A percentile compares a stretch with the other conserved stretches of the same genome.
These are phyloP conservation scores for Didymella glomerata DNA, from an alignment of 2,329 filamentous ascomycete genomes.

Conservation along the genomic window DNA sequence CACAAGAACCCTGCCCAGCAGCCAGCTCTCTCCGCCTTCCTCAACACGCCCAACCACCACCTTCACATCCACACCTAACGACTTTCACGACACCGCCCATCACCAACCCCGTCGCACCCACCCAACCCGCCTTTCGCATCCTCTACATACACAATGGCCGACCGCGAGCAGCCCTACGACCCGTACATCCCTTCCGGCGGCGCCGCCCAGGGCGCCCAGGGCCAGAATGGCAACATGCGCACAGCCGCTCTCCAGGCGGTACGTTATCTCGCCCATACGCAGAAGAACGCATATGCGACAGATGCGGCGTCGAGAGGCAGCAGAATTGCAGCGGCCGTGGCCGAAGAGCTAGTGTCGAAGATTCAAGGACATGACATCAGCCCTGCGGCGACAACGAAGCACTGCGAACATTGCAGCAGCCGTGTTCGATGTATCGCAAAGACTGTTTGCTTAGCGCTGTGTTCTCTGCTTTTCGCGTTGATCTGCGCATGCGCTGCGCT, in stretches of 20 bases:
- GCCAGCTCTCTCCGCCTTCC: slow-evolving; percentile 28
- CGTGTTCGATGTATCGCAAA: neutral
- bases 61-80: slow-evolving; percentile 34
- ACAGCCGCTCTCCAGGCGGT: slow-evolving; percentile 84
- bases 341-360: slow-evolving; percentile 15
- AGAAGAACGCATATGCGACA: slow-evolving; percentile 1
- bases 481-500: neutral
- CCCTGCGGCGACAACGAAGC: slow-evolving; percentile 16
- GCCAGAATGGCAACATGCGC: slow-evolving; percentile 66
- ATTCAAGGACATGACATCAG: slow-evolving; percentile 25
- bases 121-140: slow-evolving; percentile 15
- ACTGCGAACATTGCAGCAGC: slow-evolving; percentile 1
- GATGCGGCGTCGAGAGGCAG: slow-evolving; percentile 9
- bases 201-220: slow-evolving; percentile 54
- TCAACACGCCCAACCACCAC: slow-evolving; percentile 35
- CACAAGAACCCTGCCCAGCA: slow-evolving; percentile 14
- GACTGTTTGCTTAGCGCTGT: neutral
- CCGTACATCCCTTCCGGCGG: slow-evolving; percentile 83
- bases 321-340: slow-evolving; percentile 9
- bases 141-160: slow-evolving; percentile 59
- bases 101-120: slow-evolving; percentile 31
- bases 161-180: slow-evolving; percentile 76
- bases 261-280: slow-evolving; percentile 43
- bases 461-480: neutral
- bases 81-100: slow-evolving; percentile 26